Percentiles rank a stretch among this genome's conserved stretches.
Evolutionary conservation across 805 yeast species (phyloP).

Genomic region (Pichia insulana): DNA sequence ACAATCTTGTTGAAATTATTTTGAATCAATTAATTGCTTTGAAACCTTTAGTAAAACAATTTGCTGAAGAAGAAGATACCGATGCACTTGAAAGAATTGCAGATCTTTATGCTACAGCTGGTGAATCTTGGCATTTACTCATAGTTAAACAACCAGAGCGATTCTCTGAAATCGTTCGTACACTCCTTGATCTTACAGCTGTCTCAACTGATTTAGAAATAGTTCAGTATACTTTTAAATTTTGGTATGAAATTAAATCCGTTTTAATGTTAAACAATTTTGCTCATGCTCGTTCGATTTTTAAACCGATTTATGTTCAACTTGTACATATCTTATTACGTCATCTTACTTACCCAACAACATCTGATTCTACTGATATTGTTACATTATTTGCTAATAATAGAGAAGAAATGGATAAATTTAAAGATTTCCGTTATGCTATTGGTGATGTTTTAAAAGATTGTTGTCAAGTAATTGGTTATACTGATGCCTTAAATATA

Average conservation of each 20-base stretch:
- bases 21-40: constrained; percentile 61
- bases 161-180: constrained; percentile 40
- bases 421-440: constrained; percentile 87
- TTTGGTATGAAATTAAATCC: constrained; percentile 81
- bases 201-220: constrained; percentile 80
- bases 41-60: constrained; percentile 41
- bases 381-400: constrained; percentile 52
- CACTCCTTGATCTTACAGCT: constrained; percentile 64
- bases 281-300: constrained; percentile 40
- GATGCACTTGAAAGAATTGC: constrained; percentile 64
- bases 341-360: constrained; percentile 68
- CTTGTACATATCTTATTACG: constrained; percentile 52
- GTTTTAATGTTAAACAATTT: constrained; percentile 54
- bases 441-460: constrained; percentile 97
- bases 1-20: constrained; percentile 33
- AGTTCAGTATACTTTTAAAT: constrained; percentile 82
- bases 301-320: constrained; percentile 46
- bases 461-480: constrained; percentile 86
- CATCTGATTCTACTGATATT: constrained; percentile 27
- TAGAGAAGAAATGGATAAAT: constrained; percentile 81
- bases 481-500: constrained; percentile 55
- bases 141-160: constrained; percentile 59
- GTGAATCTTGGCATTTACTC: constrained; percentile 89
- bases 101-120: constrained; percentile 80
- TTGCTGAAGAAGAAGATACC: constrained; percentile 39